Evolutionary conservation across 2,329 filamentous ascomycete species (phyloP), one percentile per base, ranked within the genome.

Genomic region (Diaporthe vexans): DNA sequence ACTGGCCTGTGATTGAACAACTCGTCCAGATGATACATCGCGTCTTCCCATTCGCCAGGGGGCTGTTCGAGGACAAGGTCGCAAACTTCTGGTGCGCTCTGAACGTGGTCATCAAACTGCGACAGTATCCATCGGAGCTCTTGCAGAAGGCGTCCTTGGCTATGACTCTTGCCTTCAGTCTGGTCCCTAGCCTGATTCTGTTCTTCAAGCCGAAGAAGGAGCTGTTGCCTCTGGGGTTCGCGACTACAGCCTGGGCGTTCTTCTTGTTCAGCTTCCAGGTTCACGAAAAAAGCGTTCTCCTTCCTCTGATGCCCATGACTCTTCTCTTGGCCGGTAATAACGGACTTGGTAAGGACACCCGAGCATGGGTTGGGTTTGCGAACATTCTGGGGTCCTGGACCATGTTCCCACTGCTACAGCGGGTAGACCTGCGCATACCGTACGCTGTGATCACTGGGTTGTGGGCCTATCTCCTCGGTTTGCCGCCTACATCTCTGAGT

Each of bases 241-340:
- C 95, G 1, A 89, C 94, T 1, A 95, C 94, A 0, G 94, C 95
- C 2, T 99, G 97, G 97, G 96, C 94, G 0, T 99, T 99, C 87
- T 99, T 98, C 82, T 87, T 99, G 21, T 98, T 97, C 85, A 97
- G 95, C 79, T 99, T 97, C 82, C 97, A 99, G 81, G 97, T 99
- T 0, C 97, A 99, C 80, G 97, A 99, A 85, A 99, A 99, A 88
- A 98, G 95, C 77, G 95, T 98, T 0, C 87, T 99, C 7, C 89
- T 99, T 3, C 97, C 97, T 0, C 87, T 99, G 61, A 90, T 98
- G 81, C 97, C 97, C 0, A 98, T 97, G 94, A 98, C 95, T 0
- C 84, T 98, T 9, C 88, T 98, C 7, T 88, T 99, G 52, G 94
- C 94, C 21, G 74, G 74, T 21, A 91, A 92, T 76, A 90, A 94